Evolutionary conservation across 768 basidiomycete genomes (phyloP).

Genomic region (Austroboletus eburneus): DNA sequence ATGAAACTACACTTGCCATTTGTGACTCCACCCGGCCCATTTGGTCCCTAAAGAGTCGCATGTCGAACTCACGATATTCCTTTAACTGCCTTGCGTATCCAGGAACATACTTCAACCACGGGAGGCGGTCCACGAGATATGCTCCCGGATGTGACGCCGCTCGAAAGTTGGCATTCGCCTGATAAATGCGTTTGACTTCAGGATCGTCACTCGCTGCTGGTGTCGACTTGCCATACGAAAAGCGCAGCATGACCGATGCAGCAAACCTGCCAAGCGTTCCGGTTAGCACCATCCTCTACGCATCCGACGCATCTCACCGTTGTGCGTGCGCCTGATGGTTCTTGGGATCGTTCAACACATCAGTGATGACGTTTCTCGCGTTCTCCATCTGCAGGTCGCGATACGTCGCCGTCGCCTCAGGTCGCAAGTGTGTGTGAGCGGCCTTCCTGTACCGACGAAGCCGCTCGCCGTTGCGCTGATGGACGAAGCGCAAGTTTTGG

Average conservation of each 20-base stretch:
- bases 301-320: conserved; percentile 34
- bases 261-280: conserved; percentile 19
- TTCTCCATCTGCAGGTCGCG: conserved; percentile 39
- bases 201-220: conserved; percentile 21
- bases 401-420: conserved; percentile 41
- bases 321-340: conserved; percentile 40
- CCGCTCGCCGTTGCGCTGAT: conserved; percentile 46
- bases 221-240: conserved; percentile 25
- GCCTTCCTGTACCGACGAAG: conserved; percentile 54
- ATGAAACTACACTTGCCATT: conserved; percentile 30
- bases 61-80: conserved; percentile 47
- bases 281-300: background rate
- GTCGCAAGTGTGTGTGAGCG: conserved; percentile 49
- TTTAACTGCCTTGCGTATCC: conserved; percentile 52
- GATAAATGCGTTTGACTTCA: conserved; percentile 16
- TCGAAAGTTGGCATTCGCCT: conserved; percentile 23
- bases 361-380: conserved; percentile 18
- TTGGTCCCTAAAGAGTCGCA: conserved; percentile 45
- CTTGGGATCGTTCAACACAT: conserved; percentile 31
- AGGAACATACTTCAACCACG: conserved; percentile 43
- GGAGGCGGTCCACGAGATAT: conserved; percentile 32
- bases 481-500: conserved; percentile 46
- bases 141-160: conserved; percentile 29
- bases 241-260: conserved; percentile 18
- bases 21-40: conserved; percentile 40